These are phyloP conservation scores for Mortierella antarctica DNA, from an alignment of 192 early-diverging fungal genomes.

Conservation along the genomic window DNA sequence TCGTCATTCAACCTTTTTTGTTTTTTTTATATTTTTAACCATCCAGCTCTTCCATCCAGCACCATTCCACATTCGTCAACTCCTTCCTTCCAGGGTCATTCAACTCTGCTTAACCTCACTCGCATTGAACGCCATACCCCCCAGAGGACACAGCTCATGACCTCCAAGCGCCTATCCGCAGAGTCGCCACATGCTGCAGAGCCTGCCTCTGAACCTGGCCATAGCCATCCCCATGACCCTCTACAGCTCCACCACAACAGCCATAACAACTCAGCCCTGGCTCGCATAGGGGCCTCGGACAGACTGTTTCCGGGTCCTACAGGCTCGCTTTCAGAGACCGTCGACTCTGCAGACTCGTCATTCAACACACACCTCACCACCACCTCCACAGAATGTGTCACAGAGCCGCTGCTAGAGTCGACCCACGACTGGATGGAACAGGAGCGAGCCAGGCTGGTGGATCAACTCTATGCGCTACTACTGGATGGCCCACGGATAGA, in stretches of 20 bases:
- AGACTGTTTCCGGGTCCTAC: background rate
- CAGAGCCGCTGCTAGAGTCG: background rate
- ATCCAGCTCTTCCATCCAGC: background rate
- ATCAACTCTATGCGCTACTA: constrained; percentile 17
- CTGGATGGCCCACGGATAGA: constrained; percentile 55
- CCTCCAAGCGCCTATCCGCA: too few relatives aligned
- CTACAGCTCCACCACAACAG: background rate
- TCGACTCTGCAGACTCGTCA: constrained; percentile 8
- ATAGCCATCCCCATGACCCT: too few relatives aligned
- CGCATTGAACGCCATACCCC: too few relatives aligned
- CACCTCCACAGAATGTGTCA: background rate
- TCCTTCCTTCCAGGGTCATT: background rate
- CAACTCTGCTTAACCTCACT: background rate
- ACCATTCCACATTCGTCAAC: background rate
- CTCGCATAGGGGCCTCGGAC: background rate
- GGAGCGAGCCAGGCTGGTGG: constrained; percentile 4
- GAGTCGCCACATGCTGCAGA: too few relatives aligned
- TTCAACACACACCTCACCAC: background rate
- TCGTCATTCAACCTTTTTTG: background rate
- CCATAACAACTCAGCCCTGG: background rate
- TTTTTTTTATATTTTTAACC: background rate
- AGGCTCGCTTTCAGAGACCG: background rate
- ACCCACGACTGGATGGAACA: background rate
- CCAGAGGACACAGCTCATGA: too few relatives aligned
- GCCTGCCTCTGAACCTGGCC: background rate